phyloP scores from a whole-genome alignment of 352 stramenopile species.

The Globisporangium echinulatum region DNA sequence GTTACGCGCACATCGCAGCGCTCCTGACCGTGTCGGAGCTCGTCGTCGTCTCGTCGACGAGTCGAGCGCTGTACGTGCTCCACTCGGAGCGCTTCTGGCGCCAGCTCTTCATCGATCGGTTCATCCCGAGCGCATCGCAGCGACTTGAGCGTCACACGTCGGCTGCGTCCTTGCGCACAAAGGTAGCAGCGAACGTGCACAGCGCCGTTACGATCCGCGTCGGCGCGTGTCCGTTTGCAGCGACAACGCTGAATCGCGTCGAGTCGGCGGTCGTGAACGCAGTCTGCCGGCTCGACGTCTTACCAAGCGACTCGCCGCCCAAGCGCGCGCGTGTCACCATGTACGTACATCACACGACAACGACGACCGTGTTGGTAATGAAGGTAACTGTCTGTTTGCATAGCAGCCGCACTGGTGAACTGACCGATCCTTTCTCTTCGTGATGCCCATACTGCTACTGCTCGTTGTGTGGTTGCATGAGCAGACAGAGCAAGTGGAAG shows the following conservation, averaged over 20 bases:
- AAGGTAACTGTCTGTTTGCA: too few species aligned
- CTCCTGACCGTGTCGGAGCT: constrained; percentile 32
- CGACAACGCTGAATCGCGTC: constrained; percentile 15
- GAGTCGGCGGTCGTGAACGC: constrained; percentile 13
- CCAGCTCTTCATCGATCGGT: constrained; percentile 16
- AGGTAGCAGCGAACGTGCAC: neutral
- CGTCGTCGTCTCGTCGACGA: constrained; percentile 19
- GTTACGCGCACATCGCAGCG: constrained; percentile 25
- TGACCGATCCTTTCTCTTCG: too few species aligned
- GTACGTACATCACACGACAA: constrained; percentile 4
- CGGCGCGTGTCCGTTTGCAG: constrained; percentile 12
- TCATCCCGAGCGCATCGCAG: constrained; percentile 1
- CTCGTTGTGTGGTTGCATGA: neutral
- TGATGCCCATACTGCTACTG: neutral
- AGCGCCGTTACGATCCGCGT: constrained; percentile 1
- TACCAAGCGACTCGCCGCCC: constrained; percentile 1
- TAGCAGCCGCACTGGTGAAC: too few species aligned
- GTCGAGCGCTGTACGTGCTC: constrained; percentile 10
- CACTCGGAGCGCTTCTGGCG: constrained; percentile 29
- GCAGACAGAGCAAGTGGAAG: constrained; percentile 20
- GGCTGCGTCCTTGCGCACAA: too few species aligned
- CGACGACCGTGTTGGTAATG: too few species aligned
- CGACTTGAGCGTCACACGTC: neutral
- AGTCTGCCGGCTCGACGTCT: constrained; percentile 15
- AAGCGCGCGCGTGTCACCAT: constrained; percentile 6